These are phyloP conservation scores for Sporothrix pallida DNA, from an alignment of 2,329 filamentous ascomycete species.

Conservation along the genomic window DNA sequence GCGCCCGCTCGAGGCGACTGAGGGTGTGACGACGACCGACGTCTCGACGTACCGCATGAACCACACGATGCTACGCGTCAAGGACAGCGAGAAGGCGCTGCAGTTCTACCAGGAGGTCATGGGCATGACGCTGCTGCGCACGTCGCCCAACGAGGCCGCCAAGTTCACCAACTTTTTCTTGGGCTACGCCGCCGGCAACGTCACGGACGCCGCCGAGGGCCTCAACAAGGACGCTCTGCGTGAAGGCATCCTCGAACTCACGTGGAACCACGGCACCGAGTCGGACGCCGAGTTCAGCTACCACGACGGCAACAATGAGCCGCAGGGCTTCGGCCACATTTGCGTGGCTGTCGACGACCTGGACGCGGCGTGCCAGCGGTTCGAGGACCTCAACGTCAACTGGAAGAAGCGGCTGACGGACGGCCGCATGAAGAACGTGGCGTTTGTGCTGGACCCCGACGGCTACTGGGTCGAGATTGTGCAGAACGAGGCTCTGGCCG, in stretches of 20 bases:
- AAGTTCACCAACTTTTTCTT: conserved; percentile 94
- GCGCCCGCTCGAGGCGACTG: conserved; percentile 73
- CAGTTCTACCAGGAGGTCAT: conserved; percentile 84
- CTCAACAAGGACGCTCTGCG: conserved; percentile 52
- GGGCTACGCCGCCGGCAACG: conserved; percentile 69
- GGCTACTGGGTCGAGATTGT: conserved; percentile 82
- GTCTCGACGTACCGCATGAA: conserved; percentile 78
- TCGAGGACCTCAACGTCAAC: conserved; percentile 78
- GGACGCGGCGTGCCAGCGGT: conserved; percentile 83
- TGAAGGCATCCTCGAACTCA: conserved; percentile 88
- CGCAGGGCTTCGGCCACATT: conserved; percentile 93
- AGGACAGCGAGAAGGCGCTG: conserved; percentile 74
- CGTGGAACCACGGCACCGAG: conserved; percentile 83
- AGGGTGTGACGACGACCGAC: conserved; percentile 74
- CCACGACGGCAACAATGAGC: conserved; percentile 89
- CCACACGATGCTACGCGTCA: conserved; percentile 95
- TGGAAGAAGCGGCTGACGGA: conserved; percentile 98
- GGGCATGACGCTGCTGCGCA: conserved; percentile 84
- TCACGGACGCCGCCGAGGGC: conserved; percentile 59
- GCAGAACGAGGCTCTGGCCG: conserved; percentile 74
- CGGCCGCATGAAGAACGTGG: conserved; percentile 90
- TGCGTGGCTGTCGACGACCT: conserved; percentile 87
- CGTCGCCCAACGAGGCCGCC: conserved; percentile 69
- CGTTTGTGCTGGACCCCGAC: conserved; percentile 88
- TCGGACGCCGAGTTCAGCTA: conserved; percentile 84